phyloP scores from a whole-genome alignment of 1,284 basidiomycete genomes.

The Ceratobasidium theobromae region DNA sequence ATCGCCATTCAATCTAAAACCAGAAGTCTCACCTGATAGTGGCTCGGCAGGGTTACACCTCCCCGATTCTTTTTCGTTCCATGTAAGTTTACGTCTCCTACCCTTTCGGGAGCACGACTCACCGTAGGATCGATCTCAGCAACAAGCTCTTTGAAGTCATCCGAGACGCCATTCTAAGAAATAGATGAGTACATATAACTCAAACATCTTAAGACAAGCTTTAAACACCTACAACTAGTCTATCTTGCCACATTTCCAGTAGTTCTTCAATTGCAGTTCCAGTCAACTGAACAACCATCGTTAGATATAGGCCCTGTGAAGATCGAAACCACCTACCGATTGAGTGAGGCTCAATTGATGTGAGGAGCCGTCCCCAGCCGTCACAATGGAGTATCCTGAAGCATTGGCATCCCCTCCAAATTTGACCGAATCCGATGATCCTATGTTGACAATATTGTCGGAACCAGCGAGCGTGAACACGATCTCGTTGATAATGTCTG shows the following conservation, averaged over 20 bases:
- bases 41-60: background rate
- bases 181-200: background rate
- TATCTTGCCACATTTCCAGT: background rate
- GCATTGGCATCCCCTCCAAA: background rate
- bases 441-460: background rate
- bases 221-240: background rate
- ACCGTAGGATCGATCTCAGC: background rate
- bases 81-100: background rate
- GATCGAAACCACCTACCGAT: background rate
- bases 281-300: background rate
- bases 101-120: background rate
- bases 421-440: background rate
- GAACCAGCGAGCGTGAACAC: conserved; percentile 1
- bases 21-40: conserved; percentile 1
- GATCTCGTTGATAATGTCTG: conserved; percentile 22
- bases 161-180: background rate
- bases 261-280: background rate
- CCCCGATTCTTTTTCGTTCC: background rate
- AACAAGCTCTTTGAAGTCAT: background rate
- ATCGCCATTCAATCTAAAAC: background rate
- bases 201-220: background rate
- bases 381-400: conserved; percentile 1
- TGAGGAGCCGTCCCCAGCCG: background rate
- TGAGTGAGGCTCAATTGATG: background rate
- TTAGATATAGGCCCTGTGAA: background rate